Conservation (phyloP, 768 basidiomycete species). For the Pholiota molesta region DNA sequence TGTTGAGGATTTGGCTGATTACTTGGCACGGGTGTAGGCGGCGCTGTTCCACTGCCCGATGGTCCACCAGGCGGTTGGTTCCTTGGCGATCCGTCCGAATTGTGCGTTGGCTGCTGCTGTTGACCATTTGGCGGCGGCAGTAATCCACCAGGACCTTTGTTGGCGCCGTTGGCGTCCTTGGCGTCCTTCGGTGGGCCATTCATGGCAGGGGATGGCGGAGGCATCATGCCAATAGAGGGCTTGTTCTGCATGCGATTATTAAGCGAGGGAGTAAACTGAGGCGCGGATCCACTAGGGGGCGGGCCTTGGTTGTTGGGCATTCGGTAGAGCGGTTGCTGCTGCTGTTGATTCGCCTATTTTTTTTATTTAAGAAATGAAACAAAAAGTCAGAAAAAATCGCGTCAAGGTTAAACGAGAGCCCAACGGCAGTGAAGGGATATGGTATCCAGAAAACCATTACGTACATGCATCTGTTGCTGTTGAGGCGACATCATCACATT, state of each 20-base stretch:
- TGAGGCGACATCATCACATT: conserved; percentile 10
- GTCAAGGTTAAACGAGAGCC: not conserved
- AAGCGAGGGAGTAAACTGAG: conserved; percentile 11
- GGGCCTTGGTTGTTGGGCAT: conserved; percentile 4
- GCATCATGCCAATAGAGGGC: conserved; percentile 17
- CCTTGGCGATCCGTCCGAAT: conserved; percentile 21
- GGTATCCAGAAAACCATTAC: not conserved
- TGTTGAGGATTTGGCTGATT: conserved; percentile 25
- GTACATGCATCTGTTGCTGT: conserved; percentile 14
- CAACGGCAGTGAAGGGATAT: not conserved
- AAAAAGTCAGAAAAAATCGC: not conserved
- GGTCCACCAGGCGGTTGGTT: conserved; percentile 17
- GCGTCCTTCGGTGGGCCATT: conserved; percentile 20
- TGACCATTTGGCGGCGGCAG: conserved; percentile 9
- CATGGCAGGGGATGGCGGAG: conserved; percentile 18
- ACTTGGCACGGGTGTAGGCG: conserved; percentile 28
- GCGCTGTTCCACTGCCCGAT: conserved; percentile 24
- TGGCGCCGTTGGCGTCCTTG: not conserved
- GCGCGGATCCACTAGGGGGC: not conserved
- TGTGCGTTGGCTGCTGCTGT: conserved; percentile 9
- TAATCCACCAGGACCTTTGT: conserved; percentile 4
- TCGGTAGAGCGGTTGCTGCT: conserved; percentile 5
- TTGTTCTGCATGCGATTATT: conserved; percentile 13
- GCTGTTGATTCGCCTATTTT: conserved; percentile 10
- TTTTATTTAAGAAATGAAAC: not conserved